phyloP scores from a whole-genome alignment of 345 rosid species.

The Durio zibethinus region DNA sequence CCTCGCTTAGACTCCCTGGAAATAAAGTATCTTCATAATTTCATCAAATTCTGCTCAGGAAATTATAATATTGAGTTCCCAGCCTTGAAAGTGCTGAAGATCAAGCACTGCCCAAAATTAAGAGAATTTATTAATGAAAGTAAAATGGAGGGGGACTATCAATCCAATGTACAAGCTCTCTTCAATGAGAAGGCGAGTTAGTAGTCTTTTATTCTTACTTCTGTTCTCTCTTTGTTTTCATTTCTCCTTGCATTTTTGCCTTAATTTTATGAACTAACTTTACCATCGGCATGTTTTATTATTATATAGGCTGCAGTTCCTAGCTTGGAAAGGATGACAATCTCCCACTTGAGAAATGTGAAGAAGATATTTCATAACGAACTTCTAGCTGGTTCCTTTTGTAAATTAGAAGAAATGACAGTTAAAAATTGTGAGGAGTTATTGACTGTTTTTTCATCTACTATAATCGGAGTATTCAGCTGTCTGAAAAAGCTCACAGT shows the following conservation, averaged over 20 bases:
- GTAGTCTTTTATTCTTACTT: not conserved
- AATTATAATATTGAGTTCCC: not conserved
- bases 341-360: not conserved
- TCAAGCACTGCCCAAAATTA: not conserved
- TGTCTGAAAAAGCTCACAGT: not conserved
- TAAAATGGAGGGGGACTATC: too few species aligned
- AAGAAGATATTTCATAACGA: not conserved
- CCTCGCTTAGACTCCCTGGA: not conserved
- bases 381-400: not conserved
- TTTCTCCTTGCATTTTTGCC: not conserved
- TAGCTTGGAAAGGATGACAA: not conserved
- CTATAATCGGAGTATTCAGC: not conserved
- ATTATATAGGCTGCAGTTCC: not conserved
- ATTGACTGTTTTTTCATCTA: not conserved
- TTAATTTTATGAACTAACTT: too few species aligned
- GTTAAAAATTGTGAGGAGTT: not conserved
- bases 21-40: not conserved
- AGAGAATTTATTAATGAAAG: not conserved
- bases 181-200: not conserved
- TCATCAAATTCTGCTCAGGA: not conserved
- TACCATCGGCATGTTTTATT: too few species aligned
- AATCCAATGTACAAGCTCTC: not conserved
- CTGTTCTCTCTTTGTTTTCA: not conserved
- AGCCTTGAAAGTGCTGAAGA: not conserved
- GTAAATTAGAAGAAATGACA: not conserved